Conservation (phyloP, 305 asterid genomes). For the Fraxinus floribunda region DNA sequence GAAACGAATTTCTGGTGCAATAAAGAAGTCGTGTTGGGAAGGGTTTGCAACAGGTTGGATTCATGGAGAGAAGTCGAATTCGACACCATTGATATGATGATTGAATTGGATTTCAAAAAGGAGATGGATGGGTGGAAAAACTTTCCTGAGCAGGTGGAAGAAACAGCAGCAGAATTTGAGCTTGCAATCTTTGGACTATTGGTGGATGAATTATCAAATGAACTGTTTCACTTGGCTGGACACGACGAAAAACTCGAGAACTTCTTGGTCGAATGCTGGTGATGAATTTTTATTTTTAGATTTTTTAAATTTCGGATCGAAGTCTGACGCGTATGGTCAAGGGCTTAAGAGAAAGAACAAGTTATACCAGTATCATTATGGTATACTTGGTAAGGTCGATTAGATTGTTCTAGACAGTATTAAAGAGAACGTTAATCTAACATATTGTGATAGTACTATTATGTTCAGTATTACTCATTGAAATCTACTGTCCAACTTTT, state of each 20-base stretch:
- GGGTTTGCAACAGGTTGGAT: conserved; percentile 48
- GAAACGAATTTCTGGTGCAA: conserved; percentile 22
- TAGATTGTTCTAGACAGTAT: not conserved
- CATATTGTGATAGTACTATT: not conserved
- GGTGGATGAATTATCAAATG: conserved; percentile 43
- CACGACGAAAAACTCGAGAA: not conserved
- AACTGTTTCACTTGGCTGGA: conserved; percentile 16
- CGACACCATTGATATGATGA: conserved; percentile 60
- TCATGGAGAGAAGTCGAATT: conserved; percentile 50
- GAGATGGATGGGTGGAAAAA: conserved; percentile 39
- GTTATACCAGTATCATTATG: too few species aligned
- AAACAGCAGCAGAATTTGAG: conserved; percentile 42
- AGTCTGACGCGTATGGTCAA: not conserved
- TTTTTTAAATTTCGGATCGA: not conserved
- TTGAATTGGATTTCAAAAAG: conserved; percentile 42
- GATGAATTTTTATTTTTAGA: not conserved
- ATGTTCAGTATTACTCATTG: not conserved
- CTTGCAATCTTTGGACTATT: conserved; percentile 33
- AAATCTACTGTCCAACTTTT: too few species aligned
- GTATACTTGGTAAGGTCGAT: not conserved
- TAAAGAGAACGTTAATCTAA: not conserved
- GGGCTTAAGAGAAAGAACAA: not conserved
- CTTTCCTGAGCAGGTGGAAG: conserved; percentile 34
- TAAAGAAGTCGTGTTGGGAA: conserved; percentile 35
- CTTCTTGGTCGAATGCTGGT: not conserved